Percentiles rank a stretch among this genome's conserved stretches.
Evolutionary conservation across 1,139 yeast species (phyloP).

Genomic region (Eremothecium sinecaudum): DNA sequence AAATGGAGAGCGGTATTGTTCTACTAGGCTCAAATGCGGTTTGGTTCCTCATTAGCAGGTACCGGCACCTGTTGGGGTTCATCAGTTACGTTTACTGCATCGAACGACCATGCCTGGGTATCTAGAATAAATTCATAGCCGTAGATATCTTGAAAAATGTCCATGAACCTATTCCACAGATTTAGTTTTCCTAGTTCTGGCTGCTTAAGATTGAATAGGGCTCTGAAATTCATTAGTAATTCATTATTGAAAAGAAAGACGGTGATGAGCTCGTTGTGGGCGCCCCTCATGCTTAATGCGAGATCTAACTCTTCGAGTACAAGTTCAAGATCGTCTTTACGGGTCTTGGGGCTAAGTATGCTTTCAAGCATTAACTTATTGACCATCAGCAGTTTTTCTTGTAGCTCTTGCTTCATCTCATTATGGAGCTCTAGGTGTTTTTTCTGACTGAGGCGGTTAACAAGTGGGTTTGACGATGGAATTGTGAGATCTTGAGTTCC

Average conservation of each 20-base stretch:
- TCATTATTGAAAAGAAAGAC: slow-evolving; percentile 24
- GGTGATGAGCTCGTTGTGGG: slow-evolving; percentile 23
- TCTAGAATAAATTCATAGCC: slow-evolving; percentile 17
- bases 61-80: no score
- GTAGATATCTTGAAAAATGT: slow-evolving; percentile 16
- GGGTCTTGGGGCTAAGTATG: slow-evolving; percentile 9
- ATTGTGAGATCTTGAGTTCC: slow-evolving; percentile 29
- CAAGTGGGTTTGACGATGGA: slow-evolving; percentile 17
- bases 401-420: slow-evolving; percentile 14
- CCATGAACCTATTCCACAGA: slow-evolving; percentile 20
- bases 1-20: no score
- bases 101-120: slow-evolving; percentile 14
- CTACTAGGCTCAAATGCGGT: no score
- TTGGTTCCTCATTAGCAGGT: no score
- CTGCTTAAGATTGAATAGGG: slow-evolving; percentile 20
- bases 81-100: no score
- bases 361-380: slow-evolving; percentile 18
- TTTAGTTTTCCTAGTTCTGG: slow-evolving; percentile 16
- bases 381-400: slow-evolving; percentile 21
- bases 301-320: slow-evolving; percentile 25
- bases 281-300: slow-evolving; percentile 20
- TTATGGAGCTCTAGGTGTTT: slow-evolving; percentile 23
- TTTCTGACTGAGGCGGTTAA: slow-evolving; percentile 23
- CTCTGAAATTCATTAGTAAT: slow-evolving; percentile 21
- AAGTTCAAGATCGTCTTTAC: slow-evolving; percentile 19